These are phyloP conservation scores for Fusarium tanahbumbuense DNA, from an alignment of 2,329 filamentous ascomycete genomes.

Conservation along the genomic window DNA sequence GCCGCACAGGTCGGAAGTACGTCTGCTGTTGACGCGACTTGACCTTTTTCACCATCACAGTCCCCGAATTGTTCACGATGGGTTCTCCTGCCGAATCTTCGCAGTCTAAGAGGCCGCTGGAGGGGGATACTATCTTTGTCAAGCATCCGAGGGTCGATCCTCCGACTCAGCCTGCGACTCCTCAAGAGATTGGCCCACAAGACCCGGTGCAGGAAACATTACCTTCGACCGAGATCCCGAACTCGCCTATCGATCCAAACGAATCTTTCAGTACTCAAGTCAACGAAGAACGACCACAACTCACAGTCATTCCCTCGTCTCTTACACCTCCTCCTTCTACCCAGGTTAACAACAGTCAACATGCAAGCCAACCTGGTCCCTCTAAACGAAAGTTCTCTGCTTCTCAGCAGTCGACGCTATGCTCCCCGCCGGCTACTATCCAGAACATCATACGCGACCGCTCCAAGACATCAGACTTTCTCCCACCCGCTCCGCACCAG, in stretches of 20 bases:
- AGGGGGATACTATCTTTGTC: slow-evolving; percentile 43
- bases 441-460: slow-evolving; percentile 51
- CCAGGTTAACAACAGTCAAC: slow-evolving; percentile 56
- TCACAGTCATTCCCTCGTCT: slow-evolving; percentile 67
- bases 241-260: slow-evolving; percentile 63
- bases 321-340: slow-evolving; percentile 69
- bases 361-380: slow-evolving; percentile 35
- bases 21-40: slow-evolving; percentile 30
- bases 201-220: slow-evolving; percentile 64
- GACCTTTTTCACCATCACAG: not conserved
- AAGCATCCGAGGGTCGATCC: slow-evolving; percentile 51
- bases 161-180: slow-evolving; percentile 49
- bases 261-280: slow-evolving; percentile 63
- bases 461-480: slow-evolving; percentile 55
- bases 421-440: slow-evolving; percentile 66
- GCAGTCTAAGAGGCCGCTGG: slow-evolving; percentile 50
- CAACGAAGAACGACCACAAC: slow-evolving; percentile 58
- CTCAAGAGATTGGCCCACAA: slow-evolving; percentile 47
- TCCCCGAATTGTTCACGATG: slow-evolving; percentile 48
- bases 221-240: slow-evolving; percentile 67
- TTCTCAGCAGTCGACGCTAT: slow-evolving; percentile 61
- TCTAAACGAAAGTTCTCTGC: slow-evolving; percentile 50
- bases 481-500: slow-evolving; percentile 61
- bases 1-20: not conserved
- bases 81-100: slow-evolving; percentile 47